phyloP scores from a whole-genome alignment of 1,284 basidiomycete species.

The Apiotrichum mycotoxinovorans region DNA sequence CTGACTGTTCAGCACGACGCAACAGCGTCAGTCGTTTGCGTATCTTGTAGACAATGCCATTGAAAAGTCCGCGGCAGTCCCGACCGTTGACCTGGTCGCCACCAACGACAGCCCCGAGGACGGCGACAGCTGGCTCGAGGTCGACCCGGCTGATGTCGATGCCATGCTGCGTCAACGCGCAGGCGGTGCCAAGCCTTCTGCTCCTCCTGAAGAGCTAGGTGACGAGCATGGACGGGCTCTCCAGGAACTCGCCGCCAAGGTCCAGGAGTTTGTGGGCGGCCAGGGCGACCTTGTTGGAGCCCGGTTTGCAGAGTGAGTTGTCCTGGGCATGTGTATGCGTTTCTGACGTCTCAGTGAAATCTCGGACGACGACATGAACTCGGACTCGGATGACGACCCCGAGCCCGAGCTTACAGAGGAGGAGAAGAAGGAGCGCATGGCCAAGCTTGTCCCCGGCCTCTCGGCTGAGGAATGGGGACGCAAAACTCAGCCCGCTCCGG shows the following conservation, averaged over 20 bases:
- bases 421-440: constrained; percentile 39
- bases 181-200: constrained; percentile 18
- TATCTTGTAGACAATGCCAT: constrained; percentile 65
- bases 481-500: constrained; percentile 10
- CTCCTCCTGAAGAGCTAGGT: constrained; percentile 47
- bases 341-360: constrained; percentile 33
- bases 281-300: constrained; percentile 83
- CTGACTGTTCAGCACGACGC: constrained; percentile 25
- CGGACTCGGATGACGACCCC: constrained; percentile 29
- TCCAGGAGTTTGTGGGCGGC: constrained; percentile 80
- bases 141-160: constrained; percentile 48
- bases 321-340: neutral
- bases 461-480: constrained; percentile 51
- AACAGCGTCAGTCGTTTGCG: constrained; percentile 67
- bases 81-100: neutral
- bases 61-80: constrained; percentile 21
- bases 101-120: constrained; percentile 31
- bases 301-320: constrained; percentile 74
- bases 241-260: constrained; percentile 71
- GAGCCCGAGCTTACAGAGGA: constrained; percentile 34
- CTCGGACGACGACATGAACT: constrained; percentile 52
- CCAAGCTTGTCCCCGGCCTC: constrained; percentile 49
- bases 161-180: constrained; percentile 36
- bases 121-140: constrained; percentile 44
- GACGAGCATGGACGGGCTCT: constrained; percentile 66